Conservation (phyloP, 176 grass and related monocot genomes). For the Juncus inflexus region DNA sequence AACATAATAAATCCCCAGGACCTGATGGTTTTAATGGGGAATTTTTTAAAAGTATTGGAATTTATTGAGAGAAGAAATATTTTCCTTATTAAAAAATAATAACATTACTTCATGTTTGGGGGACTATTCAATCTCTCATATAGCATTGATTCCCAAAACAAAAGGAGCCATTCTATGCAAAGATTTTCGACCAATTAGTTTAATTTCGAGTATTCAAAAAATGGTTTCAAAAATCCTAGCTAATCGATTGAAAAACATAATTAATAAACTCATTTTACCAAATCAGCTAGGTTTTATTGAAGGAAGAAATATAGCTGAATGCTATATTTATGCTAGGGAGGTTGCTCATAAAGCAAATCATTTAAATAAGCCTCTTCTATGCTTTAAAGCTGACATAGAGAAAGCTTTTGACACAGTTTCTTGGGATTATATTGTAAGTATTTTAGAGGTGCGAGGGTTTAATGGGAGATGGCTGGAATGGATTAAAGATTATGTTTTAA, state of each 20-base stretch:
- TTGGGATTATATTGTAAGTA: background rate
- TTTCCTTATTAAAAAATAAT: no score
- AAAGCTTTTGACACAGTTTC: no score
- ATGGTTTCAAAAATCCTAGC: background rate
- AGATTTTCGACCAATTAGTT: background rate
- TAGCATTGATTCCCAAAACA: background rate
- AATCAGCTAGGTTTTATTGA: background rate
- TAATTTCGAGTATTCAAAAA: background rate
- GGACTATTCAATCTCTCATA: no score
- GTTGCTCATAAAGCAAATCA: no score
- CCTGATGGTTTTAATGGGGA: no score
- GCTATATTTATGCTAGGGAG: background rate
- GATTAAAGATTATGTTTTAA: background rate
- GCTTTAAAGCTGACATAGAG: no score
- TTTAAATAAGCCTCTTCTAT: no score
- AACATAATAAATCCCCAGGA: no score
- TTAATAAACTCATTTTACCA: background rate
- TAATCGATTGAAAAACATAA: background rate
- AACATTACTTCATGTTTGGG: no score
- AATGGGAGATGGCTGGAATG: background rate
- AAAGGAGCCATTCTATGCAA: background rate
- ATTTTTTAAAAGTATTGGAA: no score
- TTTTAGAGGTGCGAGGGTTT: background rate
- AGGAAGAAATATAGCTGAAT: background rate
- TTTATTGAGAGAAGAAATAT: no score